Base-by-base conservation (phyloP, 768 basidiomycete genomes). In the Pleurotus citrinopileatus region DNA sequence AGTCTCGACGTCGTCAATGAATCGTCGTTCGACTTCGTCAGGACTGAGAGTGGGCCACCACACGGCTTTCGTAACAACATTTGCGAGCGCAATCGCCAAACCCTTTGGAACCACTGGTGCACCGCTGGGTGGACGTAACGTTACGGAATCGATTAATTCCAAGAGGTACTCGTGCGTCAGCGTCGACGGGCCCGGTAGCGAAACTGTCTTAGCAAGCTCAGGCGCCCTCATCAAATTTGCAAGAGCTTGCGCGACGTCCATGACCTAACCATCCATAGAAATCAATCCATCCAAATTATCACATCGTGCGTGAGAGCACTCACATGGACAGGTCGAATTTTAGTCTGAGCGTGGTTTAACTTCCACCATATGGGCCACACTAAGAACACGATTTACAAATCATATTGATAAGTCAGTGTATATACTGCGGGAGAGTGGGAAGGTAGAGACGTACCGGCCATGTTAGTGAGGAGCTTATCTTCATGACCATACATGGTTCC, bases 31-130 rank as follows among this genome's bases (percentile, higher is more conserved):
- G 19, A 99, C 87, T 69, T 97, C 94, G 67, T 99, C 96, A 1
- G 94, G 91, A 65, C 81, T 84, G 46, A 97, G 76, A 32, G 89
- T 79, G 10, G 95, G 94, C 94, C 95, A 98, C 94, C 94, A 99
- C 70, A 78, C 56, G 61, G 68, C 65, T 83, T 89, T 72, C n/a
- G 79, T 77, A 44, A 77, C 68, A 15, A 40, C 38, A 60, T 75
- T 83, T 3, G 94, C 79, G 34, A 91, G 68, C 6, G 78, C 63
- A 27, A 79, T 70, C 34, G 94, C 91, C 53, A 92, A 62, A 12
- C 73, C 63, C 67, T 89, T 90, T 15, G 96, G 94, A 27, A 98
- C 61, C 28, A 81, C 82, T 22, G 89, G 91, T 1, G 84, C 91
- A 43, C 77, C 73, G 22, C 85, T 87, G 53, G 84, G 81, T 10